phyloP scores from a whole-genome alignment of 495 filamentous ascomycete genomes.

The Podospora didyma region DNA sequence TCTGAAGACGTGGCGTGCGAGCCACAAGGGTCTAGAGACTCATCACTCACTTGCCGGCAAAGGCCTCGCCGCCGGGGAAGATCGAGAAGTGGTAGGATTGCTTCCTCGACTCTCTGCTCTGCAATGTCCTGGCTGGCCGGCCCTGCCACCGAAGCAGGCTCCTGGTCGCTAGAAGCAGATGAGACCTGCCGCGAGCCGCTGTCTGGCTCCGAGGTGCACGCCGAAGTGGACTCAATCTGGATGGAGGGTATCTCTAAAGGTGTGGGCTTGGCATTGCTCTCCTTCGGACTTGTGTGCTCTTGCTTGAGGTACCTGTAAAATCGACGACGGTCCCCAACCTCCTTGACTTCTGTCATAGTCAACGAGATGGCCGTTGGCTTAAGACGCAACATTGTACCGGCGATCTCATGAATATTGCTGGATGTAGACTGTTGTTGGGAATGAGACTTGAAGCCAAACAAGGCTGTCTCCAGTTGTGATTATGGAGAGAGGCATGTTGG shows the following conservation, averaged over 20 bases:
- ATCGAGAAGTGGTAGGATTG: background rate
- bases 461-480: no score
- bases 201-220: background rate
- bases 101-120: conserved; percentile 1
- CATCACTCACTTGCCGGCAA: background rate
- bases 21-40: background rate
- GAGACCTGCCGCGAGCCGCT: background rate
- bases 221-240: background rate
- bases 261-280: no score
- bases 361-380: conserved; percentile 50
- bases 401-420: background rate
- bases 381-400: conserved; percentile 51
- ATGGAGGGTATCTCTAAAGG: background rate
- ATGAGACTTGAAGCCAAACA: background rate
- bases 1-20: background rate
- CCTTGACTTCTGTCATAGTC: conserved; percentile 50
- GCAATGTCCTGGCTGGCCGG: background rate
- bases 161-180: background rate
- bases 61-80: background rate
- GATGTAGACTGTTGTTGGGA: background rate
- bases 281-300: background rate
- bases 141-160: background rate
- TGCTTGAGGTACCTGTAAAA: conserved; percentile 33
- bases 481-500: background rate
- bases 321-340: conserved; percentile 39